Evolutionary conservation across 2,329 filamentous ascomycete genomes (phyloP).

Genomic region (Diplocarpon rosae): DNA sequence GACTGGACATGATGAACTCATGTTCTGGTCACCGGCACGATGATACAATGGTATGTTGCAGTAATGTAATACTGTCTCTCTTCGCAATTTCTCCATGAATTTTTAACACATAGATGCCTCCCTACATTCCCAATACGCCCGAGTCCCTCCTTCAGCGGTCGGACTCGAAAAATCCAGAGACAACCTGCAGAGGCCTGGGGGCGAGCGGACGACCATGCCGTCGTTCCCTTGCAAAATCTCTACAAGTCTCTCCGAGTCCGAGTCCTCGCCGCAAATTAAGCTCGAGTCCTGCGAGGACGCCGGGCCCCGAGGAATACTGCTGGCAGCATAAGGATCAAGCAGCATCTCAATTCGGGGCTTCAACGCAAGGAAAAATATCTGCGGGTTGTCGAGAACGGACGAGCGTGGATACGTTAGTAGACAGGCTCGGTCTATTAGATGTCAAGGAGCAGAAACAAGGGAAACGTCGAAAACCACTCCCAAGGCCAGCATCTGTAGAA

Average conservation of each 20-base stretch:
- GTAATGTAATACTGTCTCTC: slow-evolving; percentile 2
- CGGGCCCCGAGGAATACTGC: slow-evolving; percentile 49
- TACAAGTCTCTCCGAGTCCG: slow-evolving; percentile 20
- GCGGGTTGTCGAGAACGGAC: slow-evolving; percentile 51
- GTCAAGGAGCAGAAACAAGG: slow-evolving; percentile 29
- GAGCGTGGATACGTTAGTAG: slow-evolving; percentile 80
- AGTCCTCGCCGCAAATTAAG: slow-evolving; percentile 18
- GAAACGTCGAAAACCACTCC: slow-evolving; percentile 17
- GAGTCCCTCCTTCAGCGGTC: slow-evolving; percentile 68
- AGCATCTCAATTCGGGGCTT: slow-evolving; percentile 33
- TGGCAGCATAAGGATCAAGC: slow-evolving; percentile 89
- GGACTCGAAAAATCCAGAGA: slow-evolving; percentile 74
- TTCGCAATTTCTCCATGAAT: slow-evolving; percentile 13
- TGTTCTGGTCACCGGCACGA: not conserved
- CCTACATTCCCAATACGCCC: slow-evolving; percentile 61
- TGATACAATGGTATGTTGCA: slow-evolving; percentile 10
- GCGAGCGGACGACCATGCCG: slow-evolving; percentile 74
- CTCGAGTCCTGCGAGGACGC: slow-evolving; percentile 17
- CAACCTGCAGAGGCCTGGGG: slow-evolving; percentile 84
- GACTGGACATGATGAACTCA: slow-evolving; percentile 12
- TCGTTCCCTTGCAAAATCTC: slow-evolving; percentile 46
- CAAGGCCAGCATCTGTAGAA: slow-evolving; percentile 18
- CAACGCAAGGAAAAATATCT: slow-evolving; percentile 28
- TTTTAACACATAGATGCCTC: slow-evolving; percentile 31
- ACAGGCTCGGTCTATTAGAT: slow-evolving; percentile 65